Base-by-base conservation (phyloP, 2,329 filamentous ascomycete species). In the Pestalotiopsis sp. region DNA sequence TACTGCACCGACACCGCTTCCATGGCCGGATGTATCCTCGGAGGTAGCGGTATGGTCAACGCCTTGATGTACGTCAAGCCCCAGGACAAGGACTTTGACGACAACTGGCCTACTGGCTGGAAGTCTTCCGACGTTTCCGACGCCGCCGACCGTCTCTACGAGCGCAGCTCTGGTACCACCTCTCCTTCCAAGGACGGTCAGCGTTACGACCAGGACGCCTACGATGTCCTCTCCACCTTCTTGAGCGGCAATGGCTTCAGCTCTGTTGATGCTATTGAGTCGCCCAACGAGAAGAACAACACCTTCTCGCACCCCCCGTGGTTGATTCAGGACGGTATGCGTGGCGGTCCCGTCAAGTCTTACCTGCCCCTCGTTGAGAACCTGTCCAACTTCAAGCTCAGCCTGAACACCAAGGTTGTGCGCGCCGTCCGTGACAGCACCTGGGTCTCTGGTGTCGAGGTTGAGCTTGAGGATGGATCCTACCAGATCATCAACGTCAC, bases 401-500 rank as follows among this genome's bases (percentile, higher is more conserved):
- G 57, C 17, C 49, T 74, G 52, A 70, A 74, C 64, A 73, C 71
- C 58, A 74, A 71, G 57, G 71, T 74, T 9, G 67, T 74, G 64
- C 70, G 72, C 3, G 71, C 72, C 39, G 70, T 73, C 27, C 72
- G 72, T 25, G 69, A 79, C 38, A 83, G 82, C 12, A 82, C 83
- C 39, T 82, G 81, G 64, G 82, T 86, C 66, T 87, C 85, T 20
- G 87, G 87, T 70, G 82, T 88, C 36, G 83, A 89, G 71, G 81
- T 87, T n/a, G 81, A 84, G 68, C 78, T 81, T 11, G 76, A 79
- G 45, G 83, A 81, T 63, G 86, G 85, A 17, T 81, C 82, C 70
- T 82, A 80, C 66, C 85, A 86, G 49, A 84, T 83, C 49, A 81
- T 89, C 70, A 85, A 84, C 7, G 78, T 89, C 68, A 87, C 85